Base-by-base conservation (phyloP, 345 rosid species). In the Euclidium syriacum region DNA sequence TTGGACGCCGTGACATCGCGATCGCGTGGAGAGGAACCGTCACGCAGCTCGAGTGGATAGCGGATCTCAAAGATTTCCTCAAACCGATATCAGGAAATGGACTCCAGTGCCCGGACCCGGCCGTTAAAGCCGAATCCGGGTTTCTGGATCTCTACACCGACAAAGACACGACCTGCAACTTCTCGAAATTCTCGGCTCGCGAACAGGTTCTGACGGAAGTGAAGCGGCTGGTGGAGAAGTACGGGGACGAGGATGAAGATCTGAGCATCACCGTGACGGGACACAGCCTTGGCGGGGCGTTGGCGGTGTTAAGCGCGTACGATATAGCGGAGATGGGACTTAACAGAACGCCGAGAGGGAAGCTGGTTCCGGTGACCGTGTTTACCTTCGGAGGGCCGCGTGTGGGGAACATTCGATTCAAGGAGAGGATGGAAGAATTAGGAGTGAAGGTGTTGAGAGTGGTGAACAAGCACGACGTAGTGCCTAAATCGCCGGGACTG, bases 21-120 rank as follows among this genome's bases (percentile, higher is more conserved):
- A 32, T 88, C 17, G 83, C 87, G 0, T 85, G 85, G 89, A 57
- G 91, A 19, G 91, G 95, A 11, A 88, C 91, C 0, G 86, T 83
- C 40, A 83, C 96, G 0, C 76, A 78, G 5, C 81, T 83, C 0
- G 91, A 88, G 70, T 85, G 89, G 91, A 71, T 81, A 0, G 81
- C 78, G 0, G 89, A 88, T 48, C 57, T 88, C 7, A 87, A 81
- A 84, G 88, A 80, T 51, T 85, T 62, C 8, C 80, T 85, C 9
- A 77, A 79, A 40, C 80, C 85, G 6, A 14, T 85, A 18, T 64
- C 73, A 0, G 69, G 55, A 0, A 78, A 75, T 63, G 76, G 58
- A 12, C 66, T 87, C 65, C 83, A 81, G 0, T 81, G 87, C 48
- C 86, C 85, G 3, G 91, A 83, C 65, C 76, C 73, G 16, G 52